A percentile compares a stretch with the other conserved stretches of the same genome.
Conservation (phyloP, 768 basidiomycete genomes). For the Psilocybe sp. region DNA sequence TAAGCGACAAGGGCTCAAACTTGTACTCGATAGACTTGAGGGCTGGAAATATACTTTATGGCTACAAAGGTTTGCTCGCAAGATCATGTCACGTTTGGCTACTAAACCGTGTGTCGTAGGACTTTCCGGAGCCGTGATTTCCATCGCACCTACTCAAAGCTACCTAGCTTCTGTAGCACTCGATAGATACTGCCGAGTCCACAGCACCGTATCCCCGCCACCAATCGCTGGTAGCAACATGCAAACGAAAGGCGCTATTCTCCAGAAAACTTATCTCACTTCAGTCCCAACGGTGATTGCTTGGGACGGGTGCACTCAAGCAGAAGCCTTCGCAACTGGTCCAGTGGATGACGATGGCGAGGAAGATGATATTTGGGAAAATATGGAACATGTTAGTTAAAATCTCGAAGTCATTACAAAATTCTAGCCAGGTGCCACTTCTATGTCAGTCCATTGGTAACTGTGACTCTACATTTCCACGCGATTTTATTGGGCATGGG, state of each 20-base stretch:
- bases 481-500: slow-evolving; percentile 29
- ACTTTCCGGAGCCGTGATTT: slow-evolving; percentile 66
- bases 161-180: slow-evolving; percentile 59
- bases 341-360: slow-evolving; percentile 27
- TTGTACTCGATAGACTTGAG: slow-evolving; percentile 68
- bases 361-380: slow-evolving; percentile 68
- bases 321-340: slow-evolving; percentile 13
- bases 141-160: slow-evolving; percentile 54
- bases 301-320: slow-evolving; percentile 47
- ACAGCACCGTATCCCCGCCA: slow-evolving; percentile 57
- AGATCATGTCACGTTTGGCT: neutral
- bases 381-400: slow-evolving; percentile 47
- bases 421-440: slow-evolving; percentile 19
- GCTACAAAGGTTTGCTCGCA: slow-evolving; percentile 57
- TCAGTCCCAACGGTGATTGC: slow-evolving; percentile 58
- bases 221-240: slow-evolving; percentile 43
- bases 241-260: slow-evolving; percentile 55
- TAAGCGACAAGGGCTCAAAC: slow-evolving; percentile 63
- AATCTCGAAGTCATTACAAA: slow-evolving; percentile 14
- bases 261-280: slow-evolving; percentile 64
- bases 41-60: slow-evolving; percentile 59
- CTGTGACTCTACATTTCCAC: neutral
- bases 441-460: too few relatives aligned
- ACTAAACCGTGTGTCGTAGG: slow-evolving; percentile 35
- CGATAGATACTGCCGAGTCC: slow-evolving; percentile 71